Conservation (phyloP, 2,329 filamentous ascomycete genomes). For the Penicillium capsulatum region DNA sequence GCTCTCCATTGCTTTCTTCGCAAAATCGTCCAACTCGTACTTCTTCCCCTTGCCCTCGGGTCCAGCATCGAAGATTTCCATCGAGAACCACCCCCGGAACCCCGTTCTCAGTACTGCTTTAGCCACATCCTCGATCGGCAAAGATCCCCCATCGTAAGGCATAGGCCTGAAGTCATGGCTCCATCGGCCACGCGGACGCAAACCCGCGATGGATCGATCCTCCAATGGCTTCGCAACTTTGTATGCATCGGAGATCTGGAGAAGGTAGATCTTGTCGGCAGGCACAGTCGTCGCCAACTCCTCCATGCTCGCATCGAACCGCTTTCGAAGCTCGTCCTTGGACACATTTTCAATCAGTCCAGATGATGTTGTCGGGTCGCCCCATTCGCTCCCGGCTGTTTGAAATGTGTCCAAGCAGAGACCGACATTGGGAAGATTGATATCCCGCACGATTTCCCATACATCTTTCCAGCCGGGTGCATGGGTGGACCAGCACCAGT, state of each 20-base stretch:
- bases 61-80: slow-evolving; percentile 66
- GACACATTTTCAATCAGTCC: slow-evolving; percentile 53
- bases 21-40: slow-evolving; percentile 49
- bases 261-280: slow-evolving; percentile 65
- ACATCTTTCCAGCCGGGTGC: slow-evolving; percentile 65
- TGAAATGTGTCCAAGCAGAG: slow-evolving; percentile 78
- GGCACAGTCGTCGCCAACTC: slow-evolving; percentile 58
- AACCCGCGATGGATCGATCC: slow-evolving; percentile 49
- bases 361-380: slow-evolving; percentile 61
- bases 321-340: slow-evolving; percentile 46
- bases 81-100: slow-evolving; percentile 62
- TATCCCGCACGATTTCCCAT: slow-evolving; percentile 63
- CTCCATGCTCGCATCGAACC: slow-evolving; percentile 53
- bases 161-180: slow-evolving; percentile 67
- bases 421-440: slow-evolving; percentile 63
- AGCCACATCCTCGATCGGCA: slow-evolving; percentile 63
- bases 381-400: slow-evolving; percentile 67
- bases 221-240: slow-evolving; percentile 55
- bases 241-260: slow-evolving; percentile 74
- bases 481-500: slow-evolving; percentile 76
- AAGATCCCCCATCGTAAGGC: slow-evolving; percentile 66
- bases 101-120: slow-evolving; percentile 64
- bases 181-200: slow-evolving; percentile 63
- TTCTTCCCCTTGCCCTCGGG: slow-evolving; percentile 51
- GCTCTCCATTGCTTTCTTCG: slow-evolving; percentile 50